Evolutionary conservation across 805 yeast species (phyloP), one percentile per base, ranked within the genome.

Genomic region (Candida rishiriensis): DNA sequence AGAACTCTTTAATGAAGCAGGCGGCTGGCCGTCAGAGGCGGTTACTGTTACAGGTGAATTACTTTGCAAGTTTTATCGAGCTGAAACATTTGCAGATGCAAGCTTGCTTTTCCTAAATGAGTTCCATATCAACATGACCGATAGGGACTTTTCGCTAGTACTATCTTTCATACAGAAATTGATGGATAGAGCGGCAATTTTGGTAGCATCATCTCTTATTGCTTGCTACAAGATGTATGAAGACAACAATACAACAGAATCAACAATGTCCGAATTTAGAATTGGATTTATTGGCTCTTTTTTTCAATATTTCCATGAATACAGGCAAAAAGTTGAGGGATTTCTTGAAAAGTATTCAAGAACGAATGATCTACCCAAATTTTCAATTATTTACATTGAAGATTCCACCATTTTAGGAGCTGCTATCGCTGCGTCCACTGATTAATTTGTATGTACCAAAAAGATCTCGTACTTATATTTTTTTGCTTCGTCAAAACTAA

Each of bases 201-300:
- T 73, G 7, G 61, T 76, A 26, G 67, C 78, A 6, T 52, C 65
- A n/a, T 54, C 72, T 9, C 54, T 77, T 2, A 55, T 72, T 14
- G 69, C 76, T 7, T 64, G 65, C 38, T 51, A 48, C 59, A 43
- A 64, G 59, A 51, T 65, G 57, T 42, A 54, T 59, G 42, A 51
- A 44, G 39, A 34, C 7, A 29, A 42, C 31, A 40, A 42, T 29
- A 34, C 33, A 12, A 15, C 39, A 10, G 31, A 21, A 3, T 16
- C 28, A 4, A 10, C 5, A 13, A 21, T n/a, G n/a, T n/a, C n/a
- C 10, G 41, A 53, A 29, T 49, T 73, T 28, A 58, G 57, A 5
- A 69, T 78, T 16, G 73, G 76, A 10, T 78, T 64, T 51, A 75
- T 76, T 26, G 84, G 84, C 1, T 72, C 79, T 1, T 72, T 78